These are phyloP conservation scores for Aspergillus fijiensis DNA, from an alignment of 2,329 filamentous ascomycete species.

Conservation along the genomic window DNA sequence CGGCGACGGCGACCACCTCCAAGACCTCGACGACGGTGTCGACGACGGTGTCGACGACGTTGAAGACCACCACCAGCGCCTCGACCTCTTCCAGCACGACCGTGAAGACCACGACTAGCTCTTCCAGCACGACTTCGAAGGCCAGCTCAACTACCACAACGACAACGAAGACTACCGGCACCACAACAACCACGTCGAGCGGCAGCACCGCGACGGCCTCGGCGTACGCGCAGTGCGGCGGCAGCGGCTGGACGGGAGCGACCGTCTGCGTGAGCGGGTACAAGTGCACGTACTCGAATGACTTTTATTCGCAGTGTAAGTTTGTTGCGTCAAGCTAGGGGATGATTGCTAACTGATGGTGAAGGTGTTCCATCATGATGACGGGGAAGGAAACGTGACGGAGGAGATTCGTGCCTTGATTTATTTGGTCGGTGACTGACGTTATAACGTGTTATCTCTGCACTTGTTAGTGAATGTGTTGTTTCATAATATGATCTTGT, in stretches of 20 bases:
- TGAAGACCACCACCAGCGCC: background rate
- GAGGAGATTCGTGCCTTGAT: background rate
- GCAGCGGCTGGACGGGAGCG: constrained; percentile 18
- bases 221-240: constrained; percentile 22
- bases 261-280: constrained; percentile 19
- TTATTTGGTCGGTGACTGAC: background rate
- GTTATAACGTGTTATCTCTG: background rate
- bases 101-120: background rate
- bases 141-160: background rate
- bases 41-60: background rate
- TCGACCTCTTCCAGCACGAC: no score
- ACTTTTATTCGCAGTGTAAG: constrained; percentile 21
- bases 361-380: background rate
- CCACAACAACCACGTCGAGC: constrained; percentile 6
- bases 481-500: background rate
- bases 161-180: background rate
- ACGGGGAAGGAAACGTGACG: background rate
- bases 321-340: background rate
- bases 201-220: constrained; percentile 9
- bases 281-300: constrained; percentile 16
- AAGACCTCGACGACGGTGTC: constrained; percentile 1
- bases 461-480: background rate
- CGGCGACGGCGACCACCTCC: constrained; percentile 10
- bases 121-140: background rate
- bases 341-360: background rate